Evolutionary conservation across 2,329 filamentous ascomycete genomes (phyloP).

Genomic region (Talaromyces funiculosus): DNA sequence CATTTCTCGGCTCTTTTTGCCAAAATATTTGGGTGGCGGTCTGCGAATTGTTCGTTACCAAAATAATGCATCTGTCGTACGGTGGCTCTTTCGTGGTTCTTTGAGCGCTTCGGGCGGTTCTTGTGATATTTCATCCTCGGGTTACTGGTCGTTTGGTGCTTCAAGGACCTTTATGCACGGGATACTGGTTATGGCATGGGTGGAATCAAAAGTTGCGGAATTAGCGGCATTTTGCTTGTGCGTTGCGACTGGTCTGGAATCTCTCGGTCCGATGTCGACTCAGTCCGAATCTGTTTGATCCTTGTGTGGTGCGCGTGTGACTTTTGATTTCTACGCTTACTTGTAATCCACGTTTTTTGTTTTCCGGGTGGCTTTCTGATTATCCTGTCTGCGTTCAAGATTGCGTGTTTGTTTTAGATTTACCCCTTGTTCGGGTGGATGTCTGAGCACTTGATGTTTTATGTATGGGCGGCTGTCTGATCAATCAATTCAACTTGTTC

Average conservation of each 20-base stretch:
- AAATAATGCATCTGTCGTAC: conserved; percentile 15
- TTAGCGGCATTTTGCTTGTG: conserved; percentile 14
- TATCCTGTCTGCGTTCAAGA: conserved; percentile 7
- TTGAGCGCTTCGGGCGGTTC: conserved; percentile 16
- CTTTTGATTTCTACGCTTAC: conserved; percentile 12
- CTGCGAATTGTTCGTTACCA: conserved; percentile 8
- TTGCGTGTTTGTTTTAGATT: conserved; percentile 11
- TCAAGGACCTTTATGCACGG: conserved; percentile 14
- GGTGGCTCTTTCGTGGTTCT: conserved; percentile 15
- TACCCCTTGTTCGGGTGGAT: conserved; percentile 23
- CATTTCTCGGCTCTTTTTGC: conserved; percentile 1
- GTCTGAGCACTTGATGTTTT: conserved; percentile 22
- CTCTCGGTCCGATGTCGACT: background rate
- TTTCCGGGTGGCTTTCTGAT: conserved; percentile 23
- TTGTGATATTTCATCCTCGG: conserved; percentile 14
- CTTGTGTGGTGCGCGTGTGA: conserved; percentile 7
- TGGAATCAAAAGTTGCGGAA: conserved; percentile 15
- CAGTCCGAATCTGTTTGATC: background rate
- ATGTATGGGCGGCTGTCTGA: conserved; percentile 38
- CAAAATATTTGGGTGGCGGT: conserved; percentile 14
- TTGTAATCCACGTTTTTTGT: conserved; percentile 12
- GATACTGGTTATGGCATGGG: conserved; percentile 16
- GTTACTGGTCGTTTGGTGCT: conserved; percentile 13
- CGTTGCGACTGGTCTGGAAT: conserved; percentile 1
- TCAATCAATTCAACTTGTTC: conserved; percentile 20